phyloP scores from a whole-genome alignment of 306 rosid species.

The Clitoria ternatea region DNA sequence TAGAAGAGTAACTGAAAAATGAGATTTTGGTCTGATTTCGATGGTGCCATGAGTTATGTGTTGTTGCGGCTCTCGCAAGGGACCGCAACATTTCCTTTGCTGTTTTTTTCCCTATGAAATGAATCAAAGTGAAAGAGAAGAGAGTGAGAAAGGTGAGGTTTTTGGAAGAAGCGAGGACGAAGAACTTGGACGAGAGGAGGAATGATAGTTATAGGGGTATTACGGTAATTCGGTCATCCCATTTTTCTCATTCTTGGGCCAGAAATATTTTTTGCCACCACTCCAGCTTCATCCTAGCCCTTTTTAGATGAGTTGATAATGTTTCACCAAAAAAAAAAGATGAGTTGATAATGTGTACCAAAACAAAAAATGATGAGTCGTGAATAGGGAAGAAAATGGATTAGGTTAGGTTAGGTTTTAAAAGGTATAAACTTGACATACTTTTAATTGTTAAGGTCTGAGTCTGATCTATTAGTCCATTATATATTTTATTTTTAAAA shows the following conservation, averaged over 20 bases:
- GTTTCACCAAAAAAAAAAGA: too few species aligned
- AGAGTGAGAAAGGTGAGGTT: slow-evolving; percentile 11
- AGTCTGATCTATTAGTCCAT: too few species aligned
- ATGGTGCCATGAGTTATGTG: slow-evolving; percentile 22
- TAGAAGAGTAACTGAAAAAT: slow-evolving; percentile 41
- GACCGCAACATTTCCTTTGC: slow-evolving; percentile 51
- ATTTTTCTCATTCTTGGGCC: not conserved
- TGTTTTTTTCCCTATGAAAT: not conserved
- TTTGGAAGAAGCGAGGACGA: not conserved
- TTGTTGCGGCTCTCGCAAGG: slow-evolving; percentile 39
- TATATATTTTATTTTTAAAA: too few species aligned
- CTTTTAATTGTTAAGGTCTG: too few species aligned
- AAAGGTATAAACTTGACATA: too few species aligned
- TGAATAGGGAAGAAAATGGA: too few species aligned
- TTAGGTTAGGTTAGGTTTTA: too few species aligned
- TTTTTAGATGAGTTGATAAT: too few species aligned
- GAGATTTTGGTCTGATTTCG: slow-evolving; percentile 22
- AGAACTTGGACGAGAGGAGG: not conserved
- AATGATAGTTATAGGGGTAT: slow-evolving; percentile 3
- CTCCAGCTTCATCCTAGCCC: too few species aligned
- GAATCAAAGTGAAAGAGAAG: not conserved
- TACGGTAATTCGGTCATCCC: not conserved
- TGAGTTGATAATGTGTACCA: too few species aligned
- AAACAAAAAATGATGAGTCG: too few species aligned
- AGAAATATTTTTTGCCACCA: too few species aligned